Base-by-base conservation (phyloP, 768 basidiomycete species). In the Tephrocybe sp. region DNA sequence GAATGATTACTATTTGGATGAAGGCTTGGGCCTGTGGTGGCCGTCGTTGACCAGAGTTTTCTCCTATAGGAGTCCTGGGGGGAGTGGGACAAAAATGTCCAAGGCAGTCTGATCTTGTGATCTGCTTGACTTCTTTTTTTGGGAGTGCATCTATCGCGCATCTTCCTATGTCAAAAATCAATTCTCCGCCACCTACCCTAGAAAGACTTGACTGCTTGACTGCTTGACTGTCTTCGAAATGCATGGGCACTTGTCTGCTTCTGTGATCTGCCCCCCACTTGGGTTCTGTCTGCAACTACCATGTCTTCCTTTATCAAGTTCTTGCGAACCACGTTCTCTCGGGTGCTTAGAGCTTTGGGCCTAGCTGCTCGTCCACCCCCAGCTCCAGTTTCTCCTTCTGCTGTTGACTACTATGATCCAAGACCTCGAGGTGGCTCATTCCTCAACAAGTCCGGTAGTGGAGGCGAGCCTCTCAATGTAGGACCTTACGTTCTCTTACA, bases 381-480 rank as follows among this genome's bases (percentile, higher is more conserved):
- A 23, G 17, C n/a, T 23, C 45, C 39, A 33, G 32, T 39, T 23
- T 15, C 45, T 36, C 24, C 40, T 14, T 25, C 34, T 18, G 48
- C 34, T 24, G 54, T 64, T 8, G 58, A 61, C 21, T 63, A 58
- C 45, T 59, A 60, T 36, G 57, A 64, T 45, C 65, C 65, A 20
- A 57, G 55, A 30, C 20, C 10, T 8, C 33, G 11, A 4, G 62
- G 62, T 4, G 65, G 65, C 12, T 61, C 64, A 4, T 51, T 59
- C 25, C 54, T 66, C 18, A 59, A 66, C 30, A 50, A 44, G 48
- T 66, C 65, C 1, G 61, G 55, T n/a, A 58, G 55, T 18, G 59
- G 57, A 11, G 62, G 62, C 21, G 58, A 67, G 45, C 64, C 62
- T 52, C 50, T 63, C 30, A 63, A 64, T 38, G 65, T 63, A 57